Percentiles rank a stretch among this genome's conserved stretches.
Evolutionary conservation across 2,329 filamentous ascomycete genomes (phyloP).

Genomic region (Zarea fungicola): DNA sequence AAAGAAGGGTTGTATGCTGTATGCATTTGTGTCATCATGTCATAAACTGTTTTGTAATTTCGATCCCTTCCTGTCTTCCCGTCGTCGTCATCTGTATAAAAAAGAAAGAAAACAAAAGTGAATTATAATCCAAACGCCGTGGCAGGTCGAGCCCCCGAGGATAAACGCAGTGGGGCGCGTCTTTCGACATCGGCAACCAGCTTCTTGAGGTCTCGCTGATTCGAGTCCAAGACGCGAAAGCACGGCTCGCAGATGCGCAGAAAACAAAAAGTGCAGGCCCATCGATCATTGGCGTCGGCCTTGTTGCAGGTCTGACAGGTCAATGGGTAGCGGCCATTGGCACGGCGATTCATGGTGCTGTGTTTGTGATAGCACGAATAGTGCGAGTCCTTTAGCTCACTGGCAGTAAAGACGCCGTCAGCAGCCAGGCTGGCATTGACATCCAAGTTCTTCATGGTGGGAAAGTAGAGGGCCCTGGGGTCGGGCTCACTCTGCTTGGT

Average conservation of each 20-base stretch:
- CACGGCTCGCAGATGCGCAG: conserved; percentile 49
- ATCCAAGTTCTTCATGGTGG: conserved; percentile 24
- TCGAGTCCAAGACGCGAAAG: conserved; percentile 34
- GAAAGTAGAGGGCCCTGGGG: conserved; percentile 33
- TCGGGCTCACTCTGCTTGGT: conserved; percentile 30
- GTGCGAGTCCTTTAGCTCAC: conserved; percentile 39
- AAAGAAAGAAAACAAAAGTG: no score
- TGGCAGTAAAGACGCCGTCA: conserved; percentile 36
- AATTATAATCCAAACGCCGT: conserved; percentile 7
- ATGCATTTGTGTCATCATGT: no score
- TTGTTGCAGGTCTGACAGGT: conserved; percentile 49
- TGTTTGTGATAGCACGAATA: conserved; percentile 45
- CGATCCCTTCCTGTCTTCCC: no score
- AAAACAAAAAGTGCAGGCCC: conserved; percentile 45
- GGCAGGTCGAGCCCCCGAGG: not conserved
- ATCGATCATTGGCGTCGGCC: conserved; percentile 40
- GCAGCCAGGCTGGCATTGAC: conserved; percentile 17
- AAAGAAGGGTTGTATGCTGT: no score
- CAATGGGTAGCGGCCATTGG: conserved; percentile 46
- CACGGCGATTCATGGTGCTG: conserved; percentile 40
- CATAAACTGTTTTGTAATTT: no score
- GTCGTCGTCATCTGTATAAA: no score
- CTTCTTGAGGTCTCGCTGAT: conserved; percentile 38
- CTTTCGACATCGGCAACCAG: conserved; percentile 31
- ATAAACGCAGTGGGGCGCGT: not conserved